Conservation (phyloP, 805 yeast genomes). For the Candida xyloterini region DNA sequence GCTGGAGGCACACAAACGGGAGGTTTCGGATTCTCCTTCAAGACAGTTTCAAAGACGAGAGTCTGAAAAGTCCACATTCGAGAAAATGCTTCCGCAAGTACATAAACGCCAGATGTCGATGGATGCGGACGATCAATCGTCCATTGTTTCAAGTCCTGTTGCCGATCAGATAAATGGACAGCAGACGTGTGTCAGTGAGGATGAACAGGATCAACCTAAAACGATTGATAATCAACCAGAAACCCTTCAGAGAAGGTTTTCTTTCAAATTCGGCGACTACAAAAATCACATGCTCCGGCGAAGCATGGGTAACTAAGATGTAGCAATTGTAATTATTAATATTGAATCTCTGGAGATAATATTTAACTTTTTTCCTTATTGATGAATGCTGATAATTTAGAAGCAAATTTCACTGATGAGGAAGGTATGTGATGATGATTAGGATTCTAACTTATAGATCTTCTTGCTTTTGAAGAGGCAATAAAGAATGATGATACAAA, state of each 20-base stretch:
- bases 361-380: neutral
- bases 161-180: slow-evolving; percentile 11
- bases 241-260: slow-evolving; percentile 3
- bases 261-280: slow-evolving; percentile 29
- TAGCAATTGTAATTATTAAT: neutral
- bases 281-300: slow-evolving; percentile 23
- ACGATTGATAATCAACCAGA: neutral
- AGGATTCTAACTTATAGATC: slow-evolving; percentile 15
- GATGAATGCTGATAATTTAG: slow-evolving; percentile 21
- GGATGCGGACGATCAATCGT: slow-evolving; percentile 6
- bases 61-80: slow-evolving; percentile 20
- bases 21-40: slow-evolving; percentile 6
- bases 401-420: slow-evolving; percentile 25
- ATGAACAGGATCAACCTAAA: neutral
- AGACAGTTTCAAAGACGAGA: slow-evolving; percentile 16
- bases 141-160: slow-evolving; percentile 12
- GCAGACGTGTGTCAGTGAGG: neutral
- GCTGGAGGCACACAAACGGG: slow-evolving; percentile 20
- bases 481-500: slow-evolving; percentile 31
- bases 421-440: slow-evolving; percentile 8
- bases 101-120: slow-evolving; percentile 21
- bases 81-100: slow-evolving; percentile 24
- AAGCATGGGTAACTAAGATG: slow-evolving; percentile 18
- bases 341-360: neutral
- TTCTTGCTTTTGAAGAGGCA: slow-evolving; percentile 38